Conservation (phyloP, 768 basidiomycete genomes). For the Trametes cinnabarina region DNA sequence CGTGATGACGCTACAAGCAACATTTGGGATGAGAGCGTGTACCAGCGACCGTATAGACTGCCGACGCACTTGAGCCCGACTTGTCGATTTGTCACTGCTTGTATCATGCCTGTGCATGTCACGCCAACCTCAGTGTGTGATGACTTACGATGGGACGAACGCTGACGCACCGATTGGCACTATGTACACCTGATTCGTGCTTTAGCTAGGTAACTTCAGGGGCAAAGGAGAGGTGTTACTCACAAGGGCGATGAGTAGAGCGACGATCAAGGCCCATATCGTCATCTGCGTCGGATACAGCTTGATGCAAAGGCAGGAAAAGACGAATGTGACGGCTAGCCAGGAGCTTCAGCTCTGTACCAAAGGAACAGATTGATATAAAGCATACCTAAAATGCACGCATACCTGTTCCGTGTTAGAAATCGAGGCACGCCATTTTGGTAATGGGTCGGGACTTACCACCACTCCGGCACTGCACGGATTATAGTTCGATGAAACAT, state of each 20-base stretch:
- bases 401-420: conserved; percentile 28
- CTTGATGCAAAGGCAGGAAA: conserved; percentile 58
- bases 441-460: conserved; percentile 44
- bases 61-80: conserved; percentile 48
- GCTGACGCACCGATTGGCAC: conserved; percentile 48
- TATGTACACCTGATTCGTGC: conserved; percentile 49
- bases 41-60: conserved; percentile 21
- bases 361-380: not conserved
- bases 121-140: no score
- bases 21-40: not conserved
- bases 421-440: no score
- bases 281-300: conserved; percentile 66
- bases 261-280: conserved; percentile 62
- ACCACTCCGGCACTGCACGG: conserved; percentile 48
- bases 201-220: conserved; percentile 14
- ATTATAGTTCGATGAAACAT: conserved; percentile 25
- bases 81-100: conserved; percentile 79
- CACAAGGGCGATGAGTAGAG: conserved; percentile 40
- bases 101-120: conserved; percentile 81
- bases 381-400: conserved; percentile 35
- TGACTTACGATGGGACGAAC: conserved; percentile 50
- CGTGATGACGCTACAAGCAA: conserved; percentile 54
- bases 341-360: not conserved
- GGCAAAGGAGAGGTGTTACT: not conserved
- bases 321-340: conserved; percentile 51